Percentiles rank a stretch among this genome's conserved stretches.
Evolutionary conservation across 2,329 filamentous ascomycete species (phyloP).

Genomic region (Clathrospora elynae): DNA sequence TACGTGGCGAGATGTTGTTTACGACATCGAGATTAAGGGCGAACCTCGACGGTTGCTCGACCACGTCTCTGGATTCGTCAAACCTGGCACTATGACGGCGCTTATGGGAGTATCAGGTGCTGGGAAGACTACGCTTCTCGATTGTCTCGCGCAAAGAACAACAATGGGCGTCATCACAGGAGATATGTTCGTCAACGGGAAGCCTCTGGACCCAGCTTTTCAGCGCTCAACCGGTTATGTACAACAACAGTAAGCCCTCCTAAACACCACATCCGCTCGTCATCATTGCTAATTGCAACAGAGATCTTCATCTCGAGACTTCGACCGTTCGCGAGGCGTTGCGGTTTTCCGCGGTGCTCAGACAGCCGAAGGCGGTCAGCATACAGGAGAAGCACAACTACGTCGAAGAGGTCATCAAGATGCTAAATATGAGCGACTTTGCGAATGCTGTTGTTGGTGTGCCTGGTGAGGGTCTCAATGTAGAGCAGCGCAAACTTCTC

Average conservation of each 20-base stretch:
- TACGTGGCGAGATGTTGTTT: conserved; percentile 44
- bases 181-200: conserved; percentile 48
- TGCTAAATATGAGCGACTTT: conserved; percentile 70
- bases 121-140: conserved; percentile 48
- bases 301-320: conserved; percentile 48
- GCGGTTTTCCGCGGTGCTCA: conserved; percentile 44
- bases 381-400: conserved; percentile 64
- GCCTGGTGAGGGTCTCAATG: conserved; percentile 67
- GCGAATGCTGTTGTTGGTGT: conserved; percentile 69
- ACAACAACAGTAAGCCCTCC: conserved; percentile 44
- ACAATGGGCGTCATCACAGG: conserved; percentile 48
- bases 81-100: conserved; percentile 57
- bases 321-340: conserved; percentile 47
- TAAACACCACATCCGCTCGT: background rate
- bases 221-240: conserved; percentile 49
- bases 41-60: conserved; percentile 59
- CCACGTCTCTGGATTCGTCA: conserved; percentile 60
- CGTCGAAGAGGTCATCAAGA: conserved; percentile 68
- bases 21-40: conserved; percentile 48
- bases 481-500: conserved; percentile 71
- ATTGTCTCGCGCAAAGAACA: conserved; percentile 43
- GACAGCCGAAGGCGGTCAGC: conserved; percentile 60
- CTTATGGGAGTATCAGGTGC: conserved; percentile 48
- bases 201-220: conserved; percentile 42
- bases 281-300: conserved; percentile 7